Conservation (phyloP, 192 early-diverging fungal species). For the Entophlyctis helioformis region DNA sequence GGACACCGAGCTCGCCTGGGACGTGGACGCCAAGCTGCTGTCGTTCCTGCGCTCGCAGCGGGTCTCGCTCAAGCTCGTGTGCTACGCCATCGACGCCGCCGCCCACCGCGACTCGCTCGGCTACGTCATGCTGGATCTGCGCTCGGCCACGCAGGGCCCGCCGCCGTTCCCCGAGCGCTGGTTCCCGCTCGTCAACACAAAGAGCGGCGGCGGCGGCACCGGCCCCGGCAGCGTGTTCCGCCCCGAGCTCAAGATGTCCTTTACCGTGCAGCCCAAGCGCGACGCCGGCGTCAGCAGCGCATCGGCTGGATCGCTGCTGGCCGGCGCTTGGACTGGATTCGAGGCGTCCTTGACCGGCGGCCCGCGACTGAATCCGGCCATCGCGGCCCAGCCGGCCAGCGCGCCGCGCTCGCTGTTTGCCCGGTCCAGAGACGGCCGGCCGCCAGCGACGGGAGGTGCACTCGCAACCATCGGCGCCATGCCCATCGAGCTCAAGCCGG, state of each 20-base stretch:
- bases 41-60: constrained; percentile 30
- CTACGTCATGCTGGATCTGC: constrained; percentile 43
- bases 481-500: constrained; percentile 18
- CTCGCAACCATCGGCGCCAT: no score
- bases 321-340: no score
- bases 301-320: no score
- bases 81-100: constrained; percentile 20
- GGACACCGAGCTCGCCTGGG: constrained; percentile 53
- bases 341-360: no score
- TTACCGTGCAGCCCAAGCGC: constrained; percentile 15
- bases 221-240: no score
- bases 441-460: no score
- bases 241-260: constrained; percentile 43
- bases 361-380: not conserved
- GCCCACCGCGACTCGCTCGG: constrained; percentile 26
- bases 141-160: constrained; percentile 12
- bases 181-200: constrained; percentile 32
- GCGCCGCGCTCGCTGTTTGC: no score
- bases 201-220: constrained; percentile 10
- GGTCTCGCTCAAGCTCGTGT: constrained; percentile 31
- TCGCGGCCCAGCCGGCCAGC: no score
- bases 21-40: constrained; percentile 25
- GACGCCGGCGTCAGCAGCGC: no score
- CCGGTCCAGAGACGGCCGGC: no score
- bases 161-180: constrained; percentile 14